Base-by-base conservation (phyloP, 352 stramenopile genomes). In the Globisporangium sylvaticum region DNA sequence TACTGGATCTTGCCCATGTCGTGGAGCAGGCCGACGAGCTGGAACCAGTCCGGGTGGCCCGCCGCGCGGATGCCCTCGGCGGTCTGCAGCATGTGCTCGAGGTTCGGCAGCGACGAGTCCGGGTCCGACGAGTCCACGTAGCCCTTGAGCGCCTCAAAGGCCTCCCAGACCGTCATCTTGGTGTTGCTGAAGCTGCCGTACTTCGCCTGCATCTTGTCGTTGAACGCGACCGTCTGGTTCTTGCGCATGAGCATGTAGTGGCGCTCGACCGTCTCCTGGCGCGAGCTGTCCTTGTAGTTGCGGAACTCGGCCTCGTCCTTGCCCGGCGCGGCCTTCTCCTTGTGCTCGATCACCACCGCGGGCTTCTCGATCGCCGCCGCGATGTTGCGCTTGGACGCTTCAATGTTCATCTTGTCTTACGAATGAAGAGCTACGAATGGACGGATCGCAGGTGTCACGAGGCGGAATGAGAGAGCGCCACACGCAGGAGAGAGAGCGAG, bases 1-100 rank as follows among this genome's bases (percentile, higher is more conserved):
- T 97, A 98, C 85, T 97, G 94, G 67, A 98, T 97, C 75, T 98
- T 98, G 60, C 92, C 92, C 87, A 98, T 96, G 73, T 98, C 94
- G 71, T 98, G 94, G 32, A 98, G 71, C 18, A 98, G 69, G 0
- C 94, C 94, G 2, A 94, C 86, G 46, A 98, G 78, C 70, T 97
- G 89, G 58, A 98, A 84, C 94, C 92, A 98, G 56, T 98, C 94
- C 2, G 92, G 91, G 71, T 97, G 90, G 18, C 84, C 87, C 0
- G 90, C 90, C 18, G 79, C 81, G 34, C 94, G 85, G 57, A 98
- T 97, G 6, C 88, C 90, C 76, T 98, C 94, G 1, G 94, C 94
- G 9, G 94, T 98, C 76, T 98, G 94, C n/a, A 98, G 76, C 71
- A 97, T 91, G 80, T 98, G 94, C 64, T 97, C 80, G 32, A 92